These are phyloP conservation scores for Diaporthe eres DNA, from an alignment of 2,329 filamentous ascomycete species.

Conservation along the genomic window DNA sequence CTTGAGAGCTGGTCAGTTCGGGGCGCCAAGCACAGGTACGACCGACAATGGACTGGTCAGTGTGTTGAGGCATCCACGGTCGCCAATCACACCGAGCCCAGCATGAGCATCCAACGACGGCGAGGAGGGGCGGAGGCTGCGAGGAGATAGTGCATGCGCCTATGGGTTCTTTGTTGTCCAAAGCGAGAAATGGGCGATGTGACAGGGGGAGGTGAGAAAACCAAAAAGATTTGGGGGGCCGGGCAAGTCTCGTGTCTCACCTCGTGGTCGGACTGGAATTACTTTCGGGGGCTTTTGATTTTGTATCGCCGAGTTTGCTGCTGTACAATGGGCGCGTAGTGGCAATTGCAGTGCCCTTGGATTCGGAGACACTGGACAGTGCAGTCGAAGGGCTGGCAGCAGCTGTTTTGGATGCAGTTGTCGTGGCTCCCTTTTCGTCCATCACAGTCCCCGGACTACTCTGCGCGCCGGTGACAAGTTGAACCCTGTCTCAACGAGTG, in stretches of 20 bases:
- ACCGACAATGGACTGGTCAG: conserved; percentile 16
- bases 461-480: conserved; percentile 37
- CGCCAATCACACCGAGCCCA: conserved; percentile 21
- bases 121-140: neutral
- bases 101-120: conserved; percentile 31
- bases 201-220: conserved; percentile 28
- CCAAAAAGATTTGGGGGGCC: conserved; percentile 44
- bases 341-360: conserved; percentile 36
- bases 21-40: conserved; percentile 24
- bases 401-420: conserved; percentile 34
- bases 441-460: conserved; percentile 38
- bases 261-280: conserved; percentile 49
- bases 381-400: conserved; percentile 21
- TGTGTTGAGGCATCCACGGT: conserved; percentile 16
- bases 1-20: conserved; percentile 41
- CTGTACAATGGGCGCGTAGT: conserved; percentile 48
- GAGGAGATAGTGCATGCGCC: conserved; percentile 36
- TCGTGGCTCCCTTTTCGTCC: conserved; percentile 39
- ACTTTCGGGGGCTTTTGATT: conserved; percentile 45
- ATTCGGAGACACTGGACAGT: conserved; percentile 12
- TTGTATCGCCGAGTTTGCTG: conserved; percentile 51
- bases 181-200: conserved; percentile 28
- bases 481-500: conserved; percentile 39
- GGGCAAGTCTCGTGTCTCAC: conserved; percentile 51
- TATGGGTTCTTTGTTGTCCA: conserved; percentile 43